Base-by-base conservation (phyloP, 208 protist species). In the Trypanosoma boissoni region DNA sequence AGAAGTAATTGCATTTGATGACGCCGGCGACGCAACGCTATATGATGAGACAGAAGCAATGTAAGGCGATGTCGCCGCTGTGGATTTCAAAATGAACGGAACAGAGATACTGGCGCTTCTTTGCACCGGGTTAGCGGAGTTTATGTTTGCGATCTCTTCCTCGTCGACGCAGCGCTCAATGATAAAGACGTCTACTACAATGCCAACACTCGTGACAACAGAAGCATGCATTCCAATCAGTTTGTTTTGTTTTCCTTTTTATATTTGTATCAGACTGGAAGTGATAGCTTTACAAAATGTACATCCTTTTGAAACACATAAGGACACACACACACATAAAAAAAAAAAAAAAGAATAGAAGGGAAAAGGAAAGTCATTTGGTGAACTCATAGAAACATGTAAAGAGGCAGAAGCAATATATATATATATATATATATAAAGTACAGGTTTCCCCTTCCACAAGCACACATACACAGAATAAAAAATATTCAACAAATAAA, bases 181-280 rank as follows among this genome's bases (percentile, higher is more conserved):
- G 27, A 77, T 68, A 24, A 64, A 49, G 18, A 48, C 72, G 61
- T 79, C 68, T n/a, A 74, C 77, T 12, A 83, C 44, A 3, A 78
- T 24, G 8, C 77, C 77, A 2, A 79, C 72, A 49, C 43, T 68
- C 26, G 73, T 68, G 7, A 83, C 61, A 2, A 78, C 64, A 24
- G 64, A 54, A 3, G 66, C 72, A 26, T 76, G 61, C 77, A 83
- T 83, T 3, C 2, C 5, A 16, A 20, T 18, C 16, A 24, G 48
- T 18, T 12, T 7, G 48, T n/a, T 29, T 44, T 36, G 2, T 43
- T 27, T 16, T 56, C 5, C 41, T 56, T 56, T 56, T 29, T 16
- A 56, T 12, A 56, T 8, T n/a, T 21, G 34, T 43, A 28, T 43
- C 55, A 41, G 36, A 65, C 26, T 21, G 9, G 44, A 42, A 54